These are phyloP conservation scores for Spathaspora gorwiae DNA, from an alignment of 805 yeast genomes.

Conservation along the genomic window DNA sequence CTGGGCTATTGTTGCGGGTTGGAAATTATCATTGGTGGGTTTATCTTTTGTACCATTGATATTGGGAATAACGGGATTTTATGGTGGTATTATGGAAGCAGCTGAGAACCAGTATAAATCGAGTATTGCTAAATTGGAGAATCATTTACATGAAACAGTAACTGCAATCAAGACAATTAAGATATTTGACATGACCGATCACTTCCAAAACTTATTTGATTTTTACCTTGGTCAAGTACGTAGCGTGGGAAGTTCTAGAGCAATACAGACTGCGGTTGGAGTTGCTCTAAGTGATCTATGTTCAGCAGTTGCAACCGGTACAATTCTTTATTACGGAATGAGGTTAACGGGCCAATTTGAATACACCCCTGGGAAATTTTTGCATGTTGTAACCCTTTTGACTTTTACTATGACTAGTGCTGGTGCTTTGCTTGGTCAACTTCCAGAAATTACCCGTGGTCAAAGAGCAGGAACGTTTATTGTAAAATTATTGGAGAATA, in stretches of 20 bases:
- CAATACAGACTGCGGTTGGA: constrained; percentile 63
- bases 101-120: constrained; percentile 61
- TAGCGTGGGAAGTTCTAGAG: constrained; percentile 45
- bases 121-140: constrained; percentile 51
- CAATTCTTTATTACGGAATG: constrained; percentile 78
- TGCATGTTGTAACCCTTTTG: constrained; percentile 68
- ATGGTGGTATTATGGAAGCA: constrained; percentile 46
- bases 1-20: constrained; percentile 78
- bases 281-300: constrained; percentile 53
- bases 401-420: constrained; percentile 70
- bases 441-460: constrained; percentile 82
- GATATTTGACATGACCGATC: constrained; percentile 46
- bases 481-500: constrained; percentile 33
- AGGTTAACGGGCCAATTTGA: constrained; percentile 54
- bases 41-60: constrained; percentile 69
- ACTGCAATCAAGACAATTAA: constrained; percentile 60
- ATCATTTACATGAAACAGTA: constrained; percentile 47
- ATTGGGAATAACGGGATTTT: constrained; percentile 45
- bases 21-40: constrained; percentile 85
- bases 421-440: constrained; percentile 50
- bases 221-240: constrained; percentile 24
- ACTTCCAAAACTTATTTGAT: constrained; percentile 41
- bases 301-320: constrained; percentile 59
- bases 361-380: constrained; percentile 52
- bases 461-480: constrained; percentile 62